Percentiles rank a stretch among this genome's conserved stretches.
These are phyloP conservation scores for Leersia perrieri DNA, from an alignment of 176 grass and related monocot species.

Conservation along the genomic window DNA sequence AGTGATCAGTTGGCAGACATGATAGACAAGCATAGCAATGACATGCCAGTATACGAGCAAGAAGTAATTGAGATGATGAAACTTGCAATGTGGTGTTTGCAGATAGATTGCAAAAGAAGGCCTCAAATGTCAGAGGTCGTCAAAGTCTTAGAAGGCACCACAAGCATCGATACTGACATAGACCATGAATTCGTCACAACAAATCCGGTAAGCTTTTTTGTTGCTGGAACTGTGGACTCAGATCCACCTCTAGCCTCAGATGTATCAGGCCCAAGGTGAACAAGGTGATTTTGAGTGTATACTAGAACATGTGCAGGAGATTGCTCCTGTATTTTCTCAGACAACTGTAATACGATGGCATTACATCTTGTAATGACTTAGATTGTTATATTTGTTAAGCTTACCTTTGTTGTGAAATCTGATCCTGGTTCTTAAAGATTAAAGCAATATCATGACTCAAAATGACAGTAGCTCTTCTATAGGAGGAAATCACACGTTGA, in stretches of 20 bases:
- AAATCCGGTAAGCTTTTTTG: not conserved
- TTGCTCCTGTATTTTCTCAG: no score
- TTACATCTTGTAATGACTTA: not conserved
- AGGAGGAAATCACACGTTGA: not conserved
- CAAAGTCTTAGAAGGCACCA: constrained; percentile 45
- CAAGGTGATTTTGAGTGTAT: no score
- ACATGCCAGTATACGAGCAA: no score
- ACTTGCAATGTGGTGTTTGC: no score
- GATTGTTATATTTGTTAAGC: not conserved
- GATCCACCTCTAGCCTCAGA: constrained; percentile 9
- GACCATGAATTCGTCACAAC: constrained; percentile 27
- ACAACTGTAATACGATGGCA: no score
- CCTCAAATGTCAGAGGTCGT: constrained; percentile 56
- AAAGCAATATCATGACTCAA: not conserved
- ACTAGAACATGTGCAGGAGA: no score
- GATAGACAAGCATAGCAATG: no score
- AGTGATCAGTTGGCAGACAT: no score
- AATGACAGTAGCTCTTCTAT: not conserved
- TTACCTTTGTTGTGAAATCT: not conserved
- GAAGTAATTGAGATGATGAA: no score
- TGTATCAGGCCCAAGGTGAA: constrained; percentile 39
- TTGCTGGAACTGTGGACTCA: not conserved
- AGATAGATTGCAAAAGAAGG: no score
- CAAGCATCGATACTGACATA: constrained; percentile 13
- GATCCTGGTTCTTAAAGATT: not conserved